Percentiles rank a stretch among this genome's conserved stretches.
phyloP scores from a whole-genome alignment of 2,329 filamentous ascomycete species.

The Helotiales sp. region DNA sequence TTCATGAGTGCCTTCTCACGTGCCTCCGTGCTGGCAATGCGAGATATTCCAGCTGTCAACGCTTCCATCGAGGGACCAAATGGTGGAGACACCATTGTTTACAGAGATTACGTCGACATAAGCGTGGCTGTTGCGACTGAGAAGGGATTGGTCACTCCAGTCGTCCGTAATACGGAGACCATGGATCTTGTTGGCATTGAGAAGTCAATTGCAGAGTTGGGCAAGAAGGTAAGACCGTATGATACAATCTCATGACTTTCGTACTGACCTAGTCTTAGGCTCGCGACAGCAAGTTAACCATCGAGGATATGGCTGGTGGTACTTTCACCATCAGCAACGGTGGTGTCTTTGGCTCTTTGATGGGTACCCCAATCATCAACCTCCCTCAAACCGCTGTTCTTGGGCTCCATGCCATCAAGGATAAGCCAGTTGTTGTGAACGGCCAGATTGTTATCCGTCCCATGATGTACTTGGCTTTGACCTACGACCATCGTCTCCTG shows the following conservation, averaged over 20 bases:
- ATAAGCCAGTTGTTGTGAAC: slow-evolving; percentile 85
- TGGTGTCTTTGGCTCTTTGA: slow-evolving; percentile 94
- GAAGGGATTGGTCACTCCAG: slow-evolving; percentile 95
- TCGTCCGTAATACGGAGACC: slow-evolving; percentile 89
- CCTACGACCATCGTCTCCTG: slow-evolving; percentile 94
- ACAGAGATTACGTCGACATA: slow-evolving; percentile 97
- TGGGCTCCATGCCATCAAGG: slow-evolving; percentile 95
- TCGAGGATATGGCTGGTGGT: slow-evolving; percentile 98
- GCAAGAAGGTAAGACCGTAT: slow-evolving; percentile 75
- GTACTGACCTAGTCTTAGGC: slow-evolving; percentile 59
- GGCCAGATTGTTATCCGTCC: slow-evolving; percentile 94
- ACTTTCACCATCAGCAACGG: slow-evolving; percentile 98
- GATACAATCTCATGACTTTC: not conserved
- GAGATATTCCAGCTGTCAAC: slow-evolving; percentile 92
- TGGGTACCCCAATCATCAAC: slow-evolving; percentile 99
- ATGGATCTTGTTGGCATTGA: slow-evolving; percentile 91
- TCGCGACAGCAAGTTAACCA: slow-evolving; percentile 93
- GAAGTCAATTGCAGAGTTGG: slow-evolving; percentile 87
- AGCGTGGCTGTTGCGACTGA: slow-evolving; percentile 96
- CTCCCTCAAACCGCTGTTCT: slow-evolving; percentile 90
- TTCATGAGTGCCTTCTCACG: slow-evolving; percentile 99
- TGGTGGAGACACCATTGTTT: slow-evolving; percentile 96
- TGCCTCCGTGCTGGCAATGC: slow-evolving; percentile 89
- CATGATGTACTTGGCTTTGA: slow-evolving; percentile 99
- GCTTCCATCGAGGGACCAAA: slow-evolving; percentile 96